Conservation (phyloP, 495 filamentous ascomycete genomes). For the Neurospora hispaniola region DNA sequence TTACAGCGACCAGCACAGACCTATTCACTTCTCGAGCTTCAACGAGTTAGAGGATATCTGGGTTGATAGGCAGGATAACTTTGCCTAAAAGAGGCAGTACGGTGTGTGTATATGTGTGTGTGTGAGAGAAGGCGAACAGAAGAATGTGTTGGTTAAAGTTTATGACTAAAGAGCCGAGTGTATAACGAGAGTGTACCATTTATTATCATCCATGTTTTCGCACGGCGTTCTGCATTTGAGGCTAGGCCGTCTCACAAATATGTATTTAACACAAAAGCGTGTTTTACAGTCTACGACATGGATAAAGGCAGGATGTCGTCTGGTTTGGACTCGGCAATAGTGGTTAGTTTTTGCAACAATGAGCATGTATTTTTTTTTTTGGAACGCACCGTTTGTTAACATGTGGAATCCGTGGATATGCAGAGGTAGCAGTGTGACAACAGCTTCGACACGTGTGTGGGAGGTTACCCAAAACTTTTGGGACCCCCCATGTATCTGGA, state of each 20-base stretch:
- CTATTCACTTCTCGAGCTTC: conserved; percentile 90
- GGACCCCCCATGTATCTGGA: neutral
- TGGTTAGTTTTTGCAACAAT: neutral
- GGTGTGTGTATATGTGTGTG: neutral
- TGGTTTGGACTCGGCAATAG: neutral
- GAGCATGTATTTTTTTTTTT: neutral
- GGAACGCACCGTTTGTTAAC: neutral
- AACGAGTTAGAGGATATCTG: conserved; percentile 84
- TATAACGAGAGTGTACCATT: neutral
- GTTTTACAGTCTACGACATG: neutral
- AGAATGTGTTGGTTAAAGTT: neutral
- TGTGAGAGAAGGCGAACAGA: neutral
- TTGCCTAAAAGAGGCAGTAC: conserved; percentile 45
- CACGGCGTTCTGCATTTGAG: conserved; percentile 7
- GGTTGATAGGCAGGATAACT: conserved; percentile 79
- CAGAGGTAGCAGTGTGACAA: neutral
- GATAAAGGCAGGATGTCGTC: neutral
- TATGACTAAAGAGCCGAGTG: neutral
- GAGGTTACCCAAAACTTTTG: neutral
- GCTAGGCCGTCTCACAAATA: conserved; percentile 8
- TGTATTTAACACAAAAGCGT: conserved; percentile 7
- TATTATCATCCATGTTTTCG: conserved; percentile 1
- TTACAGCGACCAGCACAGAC: conserved; percentile 88
- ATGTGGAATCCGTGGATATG: neutral
- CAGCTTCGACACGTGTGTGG: neutral